phyloP scores from a whole-genome alignment of 768 basidiomycete species.

The Cantharellus anzutake region DNA sequence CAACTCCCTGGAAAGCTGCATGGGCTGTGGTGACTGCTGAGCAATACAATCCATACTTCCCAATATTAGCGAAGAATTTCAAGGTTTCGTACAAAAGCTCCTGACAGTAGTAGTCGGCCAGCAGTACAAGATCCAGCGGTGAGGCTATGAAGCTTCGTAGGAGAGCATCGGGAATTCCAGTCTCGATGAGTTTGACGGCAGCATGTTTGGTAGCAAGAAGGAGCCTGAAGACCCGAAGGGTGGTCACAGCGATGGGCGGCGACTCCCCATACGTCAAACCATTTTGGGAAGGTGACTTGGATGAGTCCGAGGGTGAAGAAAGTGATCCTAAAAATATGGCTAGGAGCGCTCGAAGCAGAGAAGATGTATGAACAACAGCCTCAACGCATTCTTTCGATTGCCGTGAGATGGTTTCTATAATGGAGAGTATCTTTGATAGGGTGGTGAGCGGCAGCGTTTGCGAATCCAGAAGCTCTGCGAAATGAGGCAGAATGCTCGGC shows the following conservation, averaged over 20 bases:
- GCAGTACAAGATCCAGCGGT: no score
- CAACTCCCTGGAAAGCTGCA: slow-evolving; percentile 34
- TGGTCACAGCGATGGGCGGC: slow-evolving; percentile 30
- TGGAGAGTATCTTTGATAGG: no score
- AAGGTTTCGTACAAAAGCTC: slow-evolving; percentile 39
- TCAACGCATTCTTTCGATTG: no score
- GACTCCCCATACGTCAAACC: slow-evolving; percentile 43
- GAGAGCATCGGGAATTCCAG: slow-evolving; percentile 33
- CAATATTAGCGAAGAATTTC: slow-evolving; percentile 42
- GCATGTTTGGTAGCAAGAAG: slow-evolving; percentile 24
- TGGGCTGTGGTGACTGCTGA: slow-evolving; percentile 45
- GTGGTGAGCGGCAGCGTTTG: no score
- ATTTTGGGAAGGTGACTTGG: slow-evolving; percentile 33
- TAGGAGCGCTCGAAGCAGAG: slow-evolving; percentile 9
- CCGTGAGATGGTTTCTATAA: no score
- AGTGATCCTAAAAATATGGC: slow-evolving; percentile 18
- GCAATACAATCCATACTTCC: slow-evolving; percentile 60
- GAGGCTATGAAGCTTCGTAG: slow-evolving; percentile 16
- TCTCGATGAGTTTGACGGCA: slow-evolving; percentile 35
- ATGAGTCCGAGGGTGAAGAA: slow-evolving; percentile 29
- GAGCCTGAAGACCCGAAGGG: slow-evolving; percentile 33
- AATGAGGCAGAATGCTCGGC: no score
- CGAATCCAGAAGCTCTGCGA: no score
- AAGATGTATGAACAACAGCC: no score
- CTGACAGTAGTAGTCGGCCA: no score